Evolutionary conservation across 2,329 filamentous ascomycete genomes (phyloP), one percentile per base, ranked within the genome.

Genomic region (Amauroascus verrucosus): DNA sequence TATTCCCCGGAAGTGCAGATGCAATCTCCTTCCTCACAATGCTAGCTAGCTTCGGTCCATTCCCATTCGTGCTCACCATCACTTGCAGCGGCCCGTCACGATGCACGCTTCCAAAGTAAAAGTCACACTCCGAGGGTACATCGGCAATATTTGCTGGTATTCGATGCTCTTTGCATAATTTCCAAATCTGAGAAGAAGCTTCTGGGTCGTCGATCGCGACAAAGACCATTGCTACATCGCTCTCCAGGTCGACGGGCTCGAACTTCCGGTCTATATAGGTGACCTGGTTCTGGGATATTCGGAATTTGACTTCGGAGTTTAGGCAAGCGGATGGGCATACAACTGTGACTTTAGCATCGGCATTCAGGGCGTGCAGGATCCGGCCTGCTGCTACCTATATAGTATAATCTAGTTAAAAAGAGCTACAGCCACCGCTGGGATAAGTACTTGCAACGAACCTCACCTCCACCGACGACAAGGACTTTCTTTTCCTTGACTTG

Each of bases 61-160:
- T 96, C 50, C 93, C 93, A 67, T 97, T 98, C 33, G 93, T 98
- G 73, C 87, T 94, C 62, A 98, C 91, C 93, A 98, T 98, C 64
- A 98, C 85, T 74, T 98, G 93, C 56, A 98, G 72, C 5, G 93
- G 93, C 0, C 93, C 93, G 67, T 98, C 93, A 48, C 93, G 84
- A 71, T 98, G 88, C 37, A 96, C 84, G 66, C 86, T 93, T 58
- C 93, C 93, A 72, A 98, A 98, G 76, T 96, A 98, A 67, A 98
- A 98, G 66, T 98, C 93, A 70, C 93, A 98, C 69, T 98, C 93
- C 0, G 88, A 80, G 0, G 93, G 93, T 2, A 98, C 93, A 67
- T 98, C 93, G 60, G 93, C 93, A 60, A 98, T 95, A 70, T 98
- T 98, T 54, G 89, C 90, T 5, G 89, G 82, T 59, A 97, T 86